Evolutionary conservation across 163 green algal species (phyloP).

Genomic region (Prototheca wickerhamii): DNA sequence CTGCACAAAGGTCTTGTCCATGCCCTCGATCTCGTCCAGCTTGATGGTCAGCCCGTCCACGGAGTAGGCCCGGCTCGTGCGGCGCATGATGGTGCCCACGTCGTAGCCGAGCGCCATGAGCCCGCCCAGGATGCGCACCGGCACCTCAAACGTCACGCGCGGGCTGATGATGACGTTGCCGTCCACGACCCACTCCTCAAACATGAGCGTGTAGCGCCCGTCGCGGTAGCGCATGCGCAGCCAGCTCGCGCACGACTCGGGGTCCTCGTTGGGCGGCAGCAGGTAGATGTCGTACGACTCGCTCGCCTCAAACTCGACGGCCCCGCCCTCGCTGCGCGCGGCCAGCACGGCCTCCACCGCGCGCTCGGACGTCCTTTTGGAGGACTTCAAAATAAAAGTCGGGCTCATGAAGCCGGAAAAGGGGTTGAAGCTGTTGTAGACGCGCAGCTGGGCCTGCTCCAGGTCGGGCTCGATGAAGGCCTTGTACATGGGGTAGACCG

Average conservation of each 20-base stretch:
- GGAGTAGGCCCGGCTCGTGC: slow-evolving; percentile 39
- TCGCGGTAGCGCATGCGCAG: slow-evolving; percentile 95
- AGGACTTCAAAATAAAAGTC: slow-evolving; percentile 91
- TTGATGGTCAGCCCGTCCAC: slow-evolving; percentile 66
- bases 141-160: slow-evolving; percentile 87
- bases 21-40: slow-evolving; percentile 78
- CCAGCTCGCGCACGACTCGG: slow-evolving; percentile 89
- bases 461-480: slow-evolving; percentile 97
- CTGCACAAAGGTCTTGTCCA: slow-evolving; percentile 65
- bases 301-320: slow-evolving; percentile 29
- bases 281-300: slow-evolving; percentile 94
- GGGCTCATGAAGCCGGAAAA: slow-evolving; percentile 92
- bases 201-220: slow-evolving; percentile 93
- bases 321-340: neutral
- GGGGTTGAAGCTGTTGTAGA: slow-evolving; percentile 96
- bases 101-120: slow-evolving; percentile 96
- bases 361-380: slow-evolving; percentile 31
- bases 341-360: neutral
- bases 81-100: slow-evolving; percentile 83
- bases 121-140: slow-evolving; percentile 83
- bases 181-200: slow-evolving; percentile 88
- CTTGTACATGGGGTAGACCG: slow-evolving; percentile 99
- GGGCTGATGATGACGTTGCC: slow-evolving; percentile 85
- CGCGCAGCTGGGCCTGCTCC: slow-evolving; percentile 75
- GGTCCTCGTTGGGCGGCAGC: slow-evolving; percentile 76